Percentiles rank a stretch among this genome's conserved stretches.
These are phyloP conservation scores for Septoria linicola DNA, from an alignment of 2,329 filamentous ascomycete species.

Conservation along the genomic window DNA sequence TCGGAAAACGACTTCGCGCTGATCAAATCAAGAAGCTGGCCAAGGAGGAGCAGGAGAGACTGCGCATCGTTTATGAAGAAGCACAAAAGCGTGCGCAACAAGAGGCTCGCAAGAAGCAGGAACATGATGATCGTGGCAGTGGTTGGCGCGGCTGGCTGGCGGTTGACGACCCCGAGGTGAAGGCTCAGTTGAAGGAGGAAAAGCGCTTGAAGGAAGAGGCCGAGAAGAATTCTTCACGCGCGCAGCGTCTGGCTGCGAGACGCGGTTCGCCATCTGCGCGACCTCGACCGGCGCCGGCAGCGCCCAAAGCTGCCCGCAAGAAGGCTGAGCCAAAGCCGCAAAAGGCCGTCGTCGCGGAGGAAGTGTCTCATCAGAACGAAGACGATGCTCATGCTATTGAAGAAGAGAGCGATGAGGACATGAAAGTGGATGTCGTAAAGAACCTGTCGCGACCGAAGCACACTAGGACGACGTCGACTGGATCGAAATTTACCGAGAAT, in stretches of 20 bases:
- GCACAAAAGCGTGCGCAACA: constrained; percentile 34
- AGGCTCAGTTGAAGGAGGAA: constrained; percentile 31
- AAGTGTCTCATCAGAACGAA: constrained; percentile 4
- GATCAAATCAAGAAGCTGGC: constrained; percentile 33
- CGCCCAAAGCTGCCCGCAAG: constrained; percentile 15
- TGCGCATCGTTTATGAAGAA: constrained; percentile 30
- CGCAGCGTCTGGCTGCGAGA: constrained; percentile 27
- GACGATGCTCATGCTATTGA: constrained; percentile 9
- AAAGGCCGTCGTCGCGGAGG: constrained; percentile 9
- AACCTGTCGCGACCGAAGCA: constrained; percentile 15
- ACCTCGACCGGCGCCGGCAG: constrained; percentile 6
- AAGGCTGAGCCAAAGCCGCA: constrained; percentile 19
- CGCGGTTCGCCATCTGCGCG: constrained; percentile 2
- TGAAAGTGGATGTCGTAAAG: constrained; percentile 14
- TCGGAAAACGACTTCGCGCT: constrained; percentile 41
- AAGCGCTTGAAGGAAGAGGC: constrained; percentile 33
- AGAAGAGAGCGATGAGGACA: constrained; percentile 18
- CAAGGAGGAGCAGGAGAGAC: constrained; percentile 31
- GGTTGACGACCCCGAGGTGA: constrained; percentile 34
- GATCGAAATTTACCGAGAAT: constrained; percentile 26
- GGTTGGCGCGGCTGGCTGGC: constrained; percentile 36
- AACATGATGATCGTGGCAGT: constrained; percentile 29
- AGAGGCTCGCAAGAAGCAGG: constrained; percentile 31
- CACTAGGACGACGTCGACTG: constrained; percentile 22
- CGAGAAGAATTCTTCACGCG: constrained; percentile 32